Evolutionary conservation across 106 monocot species (phyloP).

Genomic region (Allium fistulosum): DNA sequence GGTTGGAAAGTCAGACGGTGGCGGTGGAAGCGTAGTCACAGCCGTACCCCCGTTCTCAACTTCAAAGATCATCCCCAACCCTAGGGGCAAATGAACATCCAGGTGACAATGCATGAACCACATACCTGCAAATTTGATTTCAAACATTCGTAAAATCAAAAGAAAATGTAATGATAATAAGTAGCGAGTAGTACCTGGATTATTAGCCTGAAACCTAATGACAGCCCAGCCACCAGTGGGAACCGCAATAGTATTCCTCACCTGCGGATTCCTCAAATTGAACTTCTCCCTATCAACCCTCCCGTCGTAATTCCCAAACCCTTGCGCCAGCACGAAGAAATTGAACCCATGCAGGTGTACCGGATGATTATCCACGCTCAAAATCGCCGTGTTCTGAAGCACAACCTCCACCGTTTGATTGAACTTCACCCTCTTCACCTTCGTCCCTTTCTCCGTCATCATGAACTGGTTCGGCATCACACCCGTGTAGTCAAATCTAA

Average conservation of each 20-base stretch:
- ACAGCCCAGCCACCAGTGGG: slow-evolving; percentile 74
- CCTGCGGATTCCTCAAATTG: slow-evolving; percentile 54
- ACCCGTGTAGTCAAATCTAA: slow-evolving; percentile 47
- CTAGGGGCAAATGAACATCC: slow-evolving; percentile 38
- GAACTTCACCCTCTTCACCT: slow-evolving; percentile 47
- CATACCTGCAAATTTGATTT: slow-evolving; percentile 25
- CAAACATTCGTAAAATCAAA: neutral
- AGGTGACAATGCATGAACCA: slow-evolving; percentile 73
- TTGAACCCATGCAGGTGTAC: slow-evolving; percentile 64
- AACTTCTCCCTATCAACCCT: slow-evolving; percentile 17
- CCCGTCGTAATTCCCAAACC: slow-evolving; percentile 54
- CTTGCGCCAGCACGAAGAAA: slow-evolving; percentile 64
- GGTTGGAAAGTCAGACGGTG: slow-evolving; percentile 45
- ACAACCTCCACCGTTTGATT: slow-evolving; percentile 55
- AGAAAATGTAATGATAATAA: too few species aligned
- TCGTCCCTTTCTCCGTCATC: slow-evolving; percentile 28
- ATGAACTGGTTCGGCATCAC: neutral
- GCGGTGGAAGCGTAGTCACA: slow-evolving; percentile 41
- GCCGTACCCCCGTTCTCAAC: slow-evolving; percentile 51
- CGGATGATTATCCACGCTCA: slow-evolving; percentile 54
- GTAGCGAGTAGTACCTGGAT: slow-evolving; percentile 42
- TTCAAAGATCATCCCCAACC: slow-evolving; percentile 38
- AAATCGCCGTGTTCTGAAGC: slow-evolving; percentile 64
- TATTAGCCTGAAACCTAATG: slow-evolving; percentile 61
- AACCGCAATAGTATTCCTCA: slow-evolving; percentile 64